Base-by-base conservation (phyloP, 2,329 filamentous ascomycete genomes). In the Cladosporium halotolerans region DNA sequence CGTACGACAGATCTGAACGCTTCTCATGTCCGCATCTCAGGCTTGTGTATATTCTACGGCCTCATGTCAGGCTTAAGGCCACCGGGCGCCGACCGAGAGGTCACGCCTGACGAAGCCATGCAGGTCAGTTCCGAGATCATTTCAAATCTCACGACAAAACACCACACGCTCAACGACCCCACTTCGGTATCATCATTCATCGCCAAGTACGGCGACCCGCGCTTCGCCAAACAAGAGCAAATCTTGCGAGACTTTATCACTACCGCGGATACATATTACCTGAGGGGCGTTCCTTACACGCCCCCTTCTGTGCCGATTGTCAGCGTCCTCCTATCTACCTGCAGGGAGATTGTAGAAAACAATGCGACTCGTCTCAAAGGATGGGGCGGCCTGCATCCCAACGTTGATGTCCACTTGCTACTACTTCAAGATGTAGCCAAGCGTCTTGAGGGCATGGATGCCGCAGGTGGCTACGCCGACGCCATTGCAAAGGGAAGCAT, bases 301-400 rank as follows among this genome's bases (percentile, higher is more conserved):
- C 46, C 52, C 3, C 55, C 55, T 9, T 13, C 39, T 11, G 49
- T 55, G 7, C 43, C 23, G 4, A 19, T 28, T 11, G 42, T 55
- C 1, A 39, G 52, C 16, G 39, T 44, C 9, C 28, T 56, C 8
- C 31, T 60, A 23, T 52, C 34, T 16, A 45, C 33, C 5, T 55
- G 53, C 16, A 57, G 55, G 28, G 48, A 56, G 11, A 42, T 60
- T 14, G 57, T 59, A 3, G 58, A 60, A 39, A 53, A 56, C n/a
- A 57, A 56, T 34, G 57, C 53, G 9, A 57, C 55, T 10, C 34
- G 58, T 31, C 45, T 57, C 45, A 58, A 57, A 52, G 58, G 58
- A 16, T 60, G 57, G 57, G 56, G 53, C 7, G 54, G 54, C 3
- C 53, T 60, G 52, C 48, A 57, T 45, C 51, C 52, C 6, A 45